Conservation (phyloP, 306 rosid species). For the Cucumis hystrix region DNA sequence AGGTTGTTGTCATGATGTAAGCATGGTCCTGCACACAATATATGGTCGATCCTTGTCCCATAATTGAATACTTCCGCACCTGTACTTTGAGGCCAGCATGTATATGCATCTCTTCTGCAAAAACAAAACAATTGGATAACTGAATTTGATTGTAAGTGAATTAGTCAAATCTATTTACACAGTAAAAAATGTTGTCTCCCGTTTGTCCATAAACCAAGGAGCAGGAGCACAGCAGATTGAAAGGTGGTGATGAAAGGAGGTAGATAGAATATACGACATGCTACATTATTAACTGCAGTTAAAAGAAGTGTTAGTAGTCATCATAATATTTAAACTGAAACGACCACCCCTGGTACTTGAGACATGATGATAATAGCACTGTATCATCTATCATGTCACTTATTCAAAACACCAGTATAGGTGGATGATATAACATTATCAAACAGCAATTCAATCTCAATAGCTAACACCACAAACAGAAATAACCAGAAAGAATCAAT, state of each 20-base stretch:
- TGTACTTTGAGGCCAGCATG: slow-evolving; percentile 85
- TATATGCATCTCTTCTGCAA: slow-evolving; percentile 68
- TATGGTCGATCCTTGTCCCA: slow-evolving; percentile 86
- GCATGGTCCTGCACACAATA: slow-evolving; percentile 73
- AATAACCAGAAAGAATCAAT: background rate
- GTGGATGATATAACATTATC: background rate
- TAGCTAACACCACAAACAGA: background rate
- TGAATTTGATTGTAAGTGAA: background rate
- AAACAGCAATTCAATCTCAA: background rate
- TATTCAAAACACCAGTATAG: background rate
- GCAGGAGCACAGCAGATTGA: background rate
- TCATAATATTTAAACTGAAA: background rate
- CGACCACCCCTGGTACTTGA: background rate
- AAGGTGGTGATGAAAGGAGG: background rate
- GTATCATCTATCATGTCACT: background rate
- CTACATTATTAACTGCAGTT: background rate
- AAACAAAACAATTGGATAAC: slow-evolving; percentile 6
- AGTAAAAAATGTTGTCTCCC: background rate
- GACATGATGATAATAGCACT: background rate
- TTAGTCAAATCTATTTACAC: background rate
- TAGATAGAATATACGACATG: background rate
- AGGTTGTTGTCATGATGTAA: slow-evolving; percentile 44
- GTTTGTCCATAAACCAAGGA: background rate
- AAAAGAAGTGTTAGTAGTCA: background rate
- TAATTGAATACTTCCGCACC: slow-evolving; percentile 92